Base-by-base conservation (phyloP, 2,329 filamentous ascomycete species). In the Alternaria sp. region DNA sequence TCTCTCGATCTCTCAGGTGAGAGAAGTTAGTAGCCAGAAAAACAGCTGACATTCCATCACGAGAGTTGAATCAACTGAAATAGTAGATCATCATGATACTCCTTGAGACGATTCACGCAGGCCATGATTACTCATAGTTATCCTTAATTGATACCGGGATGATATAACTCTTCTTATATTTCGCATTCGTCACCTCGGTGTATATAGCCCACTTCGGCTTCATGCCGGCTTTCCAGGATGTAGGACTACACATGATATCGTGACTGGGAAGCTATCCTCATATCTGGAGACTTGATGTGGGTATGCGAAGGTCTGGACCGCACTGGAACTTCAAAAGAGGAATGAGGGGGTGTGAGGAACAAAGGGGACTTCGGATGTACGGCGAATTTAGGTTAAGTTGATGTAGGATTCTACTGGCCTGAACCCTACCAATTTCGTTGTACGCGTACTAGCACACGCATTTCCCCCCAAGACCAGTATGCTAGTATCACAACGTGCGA, bases 271-370 rank as follows among this genome's bases (percentile, higher is more conserved):
- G 28, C 28, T 38, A 25, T 25, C 30, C 20, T 16, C 40, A 22
- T 51, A 16, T 25, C 34, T 40, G 6, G 27, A 46, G 44, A 25
- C 25, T 25, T 40, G 12, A 32, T 25, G 57, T 45, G 46, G 45
- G 36, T 44, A 54, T 54, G 40, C 51, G 18, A 32, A 43, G 41
- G 51, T 45, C 51, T 54, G 30, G 51, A 54, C 51, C 51, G 40
- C 40, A 22, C 14, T 45, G 40, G 11, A 44, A 25, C 46, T 50
- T 50, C 30, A n/a, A 50, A 43, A 50, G 14, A 50, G 20, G 32
- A 38, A 50, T 27, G 46, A 38, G 32, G 18, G 46, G 30, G 46
- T 25, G 20, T 38, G 46, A 36, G 8, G 32, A 50, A 50, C 46
- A 36, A 22, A 25, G 46, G 30, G 30, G 32, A 50, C 12, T 27